These are phyloP conservation scores for Athelia sp. DNA, from an alignment of 1,284 basidiomycete species.

Conservation along the genomic window DNA sequence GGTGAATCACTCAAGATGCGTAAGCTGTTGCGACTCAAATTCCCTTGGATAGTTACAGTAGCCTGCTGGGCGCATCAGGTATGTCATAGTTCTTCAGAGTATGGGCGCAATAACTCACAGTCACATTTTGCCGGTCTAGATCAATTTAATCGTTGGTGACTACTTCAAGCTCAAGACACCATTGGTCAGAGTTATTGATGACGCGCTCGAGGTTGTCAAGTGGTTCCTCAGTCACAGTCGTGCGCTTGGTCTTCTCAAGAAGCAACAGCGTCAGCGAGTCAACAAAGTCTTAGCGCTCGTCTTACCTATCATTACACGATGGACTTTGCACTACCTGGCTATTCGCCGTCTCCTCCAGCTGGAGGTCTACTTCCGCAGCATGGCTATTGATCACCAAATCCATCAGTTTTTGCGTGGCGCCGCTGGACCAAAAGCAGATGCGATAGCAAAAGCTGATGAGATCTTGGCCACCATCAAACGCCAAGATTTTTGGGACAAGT, in stretches of 20 bases:
- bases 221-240: slow-evolving; percentile 27
- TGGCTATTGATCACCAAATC: too few relatives aligned
- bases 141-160: slow-evolving; percentile 35
- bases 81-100: too few relatives aligned
- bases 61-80: too few relatives aligned
- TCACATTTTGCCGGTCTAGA: slow-evolving; percentile 15
- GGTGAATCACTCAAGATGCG: slow-evolving; percentile 29
- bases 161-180: slow-evolving; percentile 23
- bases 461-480: too few relatives aligned
- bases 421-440: too few relatives aligned
- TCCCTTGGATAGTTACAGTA: too few relatives aligned
- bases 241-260: slow-evolving; percentile 18
- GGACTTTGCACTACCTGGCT: slow-evolving; percentile 31
- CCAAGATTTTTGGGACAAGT: slow-evolving; percentile 6
- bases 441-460: too few relatives aligned
- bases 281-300: slow-evolving; percentile 15
- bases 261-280: slow-evolving; percentile 5
- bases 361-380: too few relatives aligned
- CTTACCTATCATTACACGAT: slow-evolving; percentile 24
- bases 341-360: slow-evolving; percentile 15
- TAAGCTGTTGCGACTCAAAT: slow-evolving; percentile 20
- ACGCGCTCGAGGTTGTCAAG: slow-evolving; percentile 26
- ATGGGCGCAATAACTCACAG: not conserved
- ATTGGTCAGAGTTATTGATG: slow-evolving; percentile 13
- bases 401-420: too few relatives aligned